phyloP scores from a whole-genome alignment of 2,329 filamentous ascomycete species.

The Dothistroma septosporum region DNA sequence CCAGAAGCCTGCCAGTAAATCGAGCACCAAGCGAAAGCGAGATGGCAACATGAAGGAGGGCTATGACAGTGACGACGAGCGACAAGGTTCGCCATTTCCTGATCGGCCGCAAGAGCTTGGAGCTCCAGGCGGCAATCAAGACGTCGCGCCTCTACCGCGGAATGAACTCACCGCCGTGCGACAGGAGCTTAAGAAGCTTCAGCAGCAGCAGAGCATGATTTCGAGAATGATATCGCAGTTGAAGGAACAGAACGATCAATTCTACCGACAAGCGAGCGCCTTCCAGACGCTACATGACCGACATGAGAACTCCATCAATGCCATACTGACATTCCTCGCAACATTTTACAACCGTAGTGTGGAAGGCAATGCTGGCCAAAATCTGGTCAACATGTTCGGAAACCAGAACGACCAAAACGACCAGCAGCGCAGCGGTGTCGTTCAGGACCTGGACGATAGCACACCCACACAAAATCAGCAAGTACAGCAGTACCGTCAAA shows the following conservation, averaged over 20 bases:
- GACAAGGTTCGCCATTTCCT: slow-evolving; percentile 28
- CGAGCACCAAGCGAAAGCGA: slow-evolving; percentile 46
- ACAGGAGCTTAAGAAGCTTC: slow-evolving; percentile 74
- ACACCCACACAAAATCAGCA: slow-evolving; percentile 34
- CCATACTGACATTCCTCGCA: slow-evolving; percentile 93
- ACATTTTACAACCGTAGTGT: slow-evolving; percentile 94
- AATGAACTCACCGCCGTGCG: slow-evolving; percentile 75
- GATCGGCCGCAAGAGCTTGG: slow-evolving; percentile 26
- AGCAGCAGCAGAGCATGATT: slow-evolving; percentile 82
- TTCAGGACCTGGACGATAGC: slow-evolving; percentile 54
- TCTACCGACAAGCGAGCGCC: slow-evolving; percentile 80
- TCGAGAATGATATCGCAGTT: slow-evolving; percentile 75
- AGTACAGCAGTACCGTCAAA: slow-evolving; percentile 29
- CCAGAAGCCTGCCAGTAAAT: slow-evolving; percentile 81
- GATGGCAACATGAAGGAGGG: slow-evolving; percentile 60
- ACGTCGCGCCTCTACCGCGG: slow-evolving; percentile 54
- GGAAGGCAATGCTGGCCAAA: slow-evolving; percentile 74
- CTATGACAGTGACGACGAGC: slow-evolving; percentile 69
- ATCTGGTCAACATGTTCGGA: slow-evolving; percentile 78
- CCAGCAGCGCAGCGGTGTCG: slow-evolving; percentile 55
- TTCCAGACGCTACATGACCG: slow-evolving; percentile 91
- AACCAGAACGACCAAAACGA: slow-evolving; percentile 38
- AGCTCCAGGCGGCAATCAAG: slow-evolving; percentile 33
- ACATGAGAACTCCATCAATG: slow-evolving; percentile 98
- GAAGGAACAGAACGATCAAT: slow-evolving; percentile 78